These are phyloP conservation scores for Pyrenochaeta sp. DNA, from an alignment of 2,329 filamentous ascomycete genomes.

Conservation along the genomic window DNA sequence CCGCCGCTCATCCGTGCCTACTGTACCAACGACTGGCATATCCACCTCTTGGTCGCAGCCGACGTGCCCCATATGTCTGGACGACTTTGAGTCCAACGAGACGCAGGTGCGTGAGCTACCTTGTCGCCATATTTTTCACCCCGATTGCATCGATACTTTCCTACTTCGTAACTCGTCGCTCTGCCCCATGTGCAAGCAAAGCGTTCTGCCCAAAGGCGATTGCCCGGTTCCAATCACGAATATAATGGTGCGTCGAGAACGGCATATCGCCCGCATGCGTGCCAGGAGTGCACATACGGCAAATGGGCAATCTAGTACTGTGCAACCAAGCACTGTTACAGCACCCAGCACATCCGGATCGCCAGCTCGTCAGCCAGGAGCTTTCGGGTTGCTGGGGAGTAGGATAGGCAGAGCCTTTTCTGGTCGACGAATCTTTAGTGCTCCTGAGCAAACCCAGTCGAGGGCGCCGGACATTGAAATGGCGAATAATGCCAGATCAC, in stretches of 20 bases:
- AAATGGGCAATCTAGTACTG: conserved; percentile 8
- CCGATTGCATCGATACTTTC: conserved; percentile 89
- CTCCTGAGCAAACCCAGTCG: conserved; percentile 30
- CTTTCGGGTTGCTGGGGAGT: conserved; percentile 34
- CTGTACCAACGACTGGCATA: conserved; percentile 10
- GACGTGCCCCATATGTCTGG: conserved; percentile 88
- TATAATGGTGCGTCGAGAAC: conserved; percentile 83
- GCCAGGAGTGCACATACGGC: conserved; percentile 50
- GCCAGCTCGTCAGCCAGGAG: conserved; percentile 10
- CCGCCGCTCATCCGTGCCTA: conserved; percentile 30
- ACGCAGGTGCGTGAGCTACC: conserved; percentile 84
- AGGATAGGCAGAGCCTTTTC: conserved; percentile 31
- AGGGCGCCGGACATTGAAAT: conserved; percentile 43
- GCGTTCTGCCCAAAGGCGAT: conserved; percentile 74
- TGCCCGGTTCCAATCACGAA: conserved; percentile 69
- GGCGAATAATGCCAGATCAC: conserved; percentile 16
- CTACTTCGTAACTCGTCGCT: conserved; percentile 80
- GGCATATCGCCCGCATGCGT: conserved; percentile 70
- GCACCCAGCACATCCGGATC: conserved; percentile 3
- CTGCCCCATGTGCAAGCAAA: conserved; percentile 90
- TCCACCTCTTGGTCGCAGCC: conserved; percentile 70
- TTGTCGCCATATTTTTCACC: conserved; percentile 93
- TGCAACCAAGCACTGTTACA: not conserved
- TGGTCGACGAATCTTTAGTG: conserved; percentile 44
- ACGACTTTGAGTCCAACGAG: conserved; percentile 74